Base-by-base conservation (phyloP, 2,329 filamentous ascomycete species). In the Biscogniauxia sp. region DNA sequence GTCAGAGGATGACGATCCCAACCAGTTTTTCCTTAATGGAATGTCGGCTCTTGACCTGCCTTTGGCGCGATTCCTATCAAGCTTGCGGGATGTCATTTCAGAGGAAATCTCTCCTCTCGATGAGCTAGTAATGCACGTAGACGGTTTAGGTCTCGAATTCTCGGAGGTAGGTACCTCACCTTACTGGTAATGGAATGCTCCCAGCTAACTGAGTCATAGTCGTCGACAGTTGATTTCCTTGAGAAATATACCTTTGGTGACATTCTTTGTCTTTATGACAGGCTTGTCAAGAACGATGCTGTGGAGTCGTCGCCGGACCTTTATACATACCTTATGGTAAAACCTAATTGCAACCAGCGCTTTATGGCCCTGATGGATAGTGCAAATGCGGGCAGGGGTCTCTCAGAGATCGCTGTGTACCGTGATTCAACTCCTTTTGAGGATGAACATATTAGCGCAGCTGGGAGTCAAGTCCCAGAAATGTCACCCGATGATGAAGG, bases 91-190 rank as follows among this genome's bases (percentile, higher is more conserved):
- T 28, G 69, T 74, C 3, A 68, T 74, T 53, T 67, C 69, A 5
- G 69, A 72, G 20, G 73, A 74, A 51, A 63, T 74, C n/a, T 74
- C 72, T 45, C 71, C 71, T 54, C 60, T 74, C 15, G 72, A 74
- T 59, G 73, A 74, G 56, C 59, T 74, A 52, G 70, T 72, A 37
- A 64, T 74, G 66, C 66, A 71, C 57, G 65, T 74, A 51, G 73
- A 74, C 58, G 71, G 71, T 15, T 63, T 74, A 54, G 73, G 71
- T 20, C 61, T 74, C 17, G 71, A 74, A 55, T 73, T 74, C 60
- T 69, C 70, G 55, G 71, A 74, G 69, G 73, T 74, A 67, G 66
- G 68, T 55, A 52, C 17, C 15, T 51, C 4, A n/a, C 20, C 15
- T 32, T 8, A n/a, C 25, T 17, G n/a, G 15, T 13, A 11, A 37